These are phyloP conservation scores for Astragalus membranaceus DNA, from an alignment of 306 rosid genomes.

Conservation along the genomic window DNA sequence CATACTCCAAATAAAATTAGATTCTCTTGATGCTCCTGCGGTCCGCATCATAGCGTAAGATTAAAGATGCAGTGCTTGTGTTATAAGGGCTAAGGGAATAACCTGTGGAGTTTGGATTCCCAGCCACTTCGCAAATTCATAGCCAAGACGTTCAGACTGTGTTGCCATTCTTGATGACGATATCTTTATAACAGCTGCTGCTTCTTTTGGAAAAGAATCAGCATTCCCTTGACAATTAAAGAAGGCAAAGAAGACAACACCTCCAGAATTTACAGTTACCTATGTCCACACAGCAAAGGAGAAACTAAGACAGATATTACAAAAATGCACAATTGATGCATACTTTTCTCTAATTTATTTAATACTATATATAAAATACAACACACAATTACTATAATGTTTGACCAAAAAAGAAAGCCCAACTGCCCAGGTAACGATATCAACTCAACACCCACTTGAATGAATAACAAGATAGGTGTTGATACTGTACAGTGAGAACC, in stretches of 20 bases:
- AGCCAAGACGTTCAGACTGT: conserved; percentile 92
- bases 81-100: conserved; percentile 14
- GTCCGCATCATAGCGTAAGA: conserved; percentile 14
- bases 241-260: conserved; percentile 89
- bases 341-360: conserved; percentile 8
- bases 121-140: conserved; percentile 82
- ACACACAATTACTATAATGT: not conserved
- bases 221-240: conserved; percentile 49
- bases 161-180: conserved; percentile 93
- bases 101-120: conserved; percentile 93
- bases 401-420: not conserved
- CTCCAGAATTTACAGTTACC: conserved; percentile 95
- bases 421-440: not conserved
- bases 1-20: conserved; percentile 35
- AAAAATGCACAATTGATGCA: conserved; percentile 10
- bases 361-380: not conserved
- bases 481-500: not conserved
- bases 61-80: not conserved
- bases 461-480: not conserved
- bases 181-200: conserved; percentile 84
- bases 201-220: conserved; percentile 54
- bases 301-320: conserved; percentile 25
- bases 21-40: too few species aligned
- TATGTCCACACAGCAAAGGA: conserved; percentile 39
- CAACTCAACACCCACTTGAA: not conserved